Percentiles rank a stretch among this genome's conserved stretches.
Conservation (phyloP, 352 stramenopile species). For the Phytophthora ramorum region DNA sequence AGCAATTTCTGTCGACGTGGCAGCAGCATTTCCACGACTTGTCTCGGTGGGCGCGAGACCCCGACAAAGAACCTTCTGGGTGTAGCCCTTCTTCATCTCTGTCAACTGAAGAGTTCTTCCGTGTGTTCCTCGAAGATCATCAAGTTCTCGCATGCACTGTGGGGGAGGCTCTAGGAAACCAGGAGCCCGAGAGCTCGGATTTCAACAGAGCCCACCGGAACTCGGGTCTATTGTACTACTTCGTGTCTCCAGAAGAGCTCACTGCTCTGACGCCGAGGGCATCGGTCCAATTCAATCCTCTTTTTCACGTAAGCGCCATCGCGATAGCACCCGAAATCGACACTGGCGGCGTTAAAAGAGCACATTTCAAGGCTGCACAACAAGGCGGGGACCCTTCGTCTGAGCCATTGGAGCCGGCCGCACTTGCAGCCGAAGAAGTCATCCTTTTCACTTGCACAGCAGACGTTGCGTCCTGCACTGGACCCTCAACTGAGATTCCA, state of each 20-base stretch:
- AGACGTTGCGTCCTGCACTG: conserved; percentile 12
- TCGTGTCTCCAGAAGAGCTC: conserved; percentile 29
- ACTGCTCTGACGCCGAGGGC: conserved; percentile 2
- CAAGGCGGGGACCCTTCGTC: background rate
- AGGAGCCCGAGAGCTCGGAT: background rate
- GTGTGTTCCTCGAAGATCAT: conserved; percentile 40
- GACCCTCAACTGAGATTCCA: background rate
- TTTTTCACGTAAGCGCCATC: conserved; percentile 46
- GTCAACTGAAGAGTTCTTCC: conserved; percentile 40
- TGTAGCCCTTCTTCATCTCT: conserved; percentile 3
- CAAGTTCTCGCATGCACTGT: conserved; percentile 22
- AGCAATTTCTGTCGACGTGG: conserved; percentile 62
- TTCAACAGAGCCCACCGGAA: background rate
- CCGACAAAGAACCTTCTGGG: conserved; percentile 4
- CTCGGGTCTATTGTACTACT: conserved; percentile 42
- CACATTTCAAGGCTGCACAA: background rate
- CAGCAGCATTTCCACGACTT: conserved; percentile 64
- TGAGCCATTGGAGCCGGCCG: background rate
- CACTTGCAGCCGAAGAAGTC: conserved; percentile 15
- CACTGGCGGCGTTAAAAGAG: conserved; percentile 4
- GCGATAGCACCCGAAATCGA: conserved; percentile 31
- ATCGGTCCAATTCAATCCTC: conserved; percentile 36
- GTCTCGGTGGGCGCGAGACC: conserved; percentile 38
- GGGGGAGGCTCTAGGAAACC: conserved; percentile 3
- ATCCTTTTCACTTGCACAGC: conserved; percentile 21